These are phyloP conservation scores for Arthrobotrys sphaeroides DNA, from an alignment of 2,329 filamentous ascomycete species.

Conservation along the genomic window DNA sequence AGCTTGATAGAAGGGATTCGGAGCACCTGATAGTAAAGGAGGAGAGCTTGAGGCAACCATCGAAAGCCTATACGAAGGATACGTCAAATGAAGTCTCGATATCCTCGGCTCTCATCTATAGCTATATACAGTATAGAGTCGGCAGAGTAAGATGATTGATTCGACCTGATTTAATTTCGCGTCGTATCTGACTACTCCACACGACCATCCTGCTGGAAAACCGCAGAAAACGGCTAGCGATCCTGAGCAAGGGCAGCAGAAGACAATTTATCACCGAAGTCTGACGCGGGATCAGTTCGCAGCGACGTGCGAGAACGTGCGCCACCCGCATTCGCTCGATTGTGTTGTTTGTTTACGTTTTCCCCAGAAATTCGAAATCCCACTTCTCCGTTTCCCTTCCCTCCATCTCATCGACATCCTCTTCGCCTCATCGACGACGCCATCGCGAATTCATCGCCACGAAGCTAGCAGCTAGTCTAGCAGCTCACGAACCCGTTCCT, in stretches of 20 bases:
- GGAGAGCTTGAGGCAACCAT: no score
- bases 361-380: slow-evolving; percentile 9
- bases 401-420: slow-evolving; percentile 13
- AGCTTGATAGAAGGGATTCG: no score
- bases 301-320: background rate
- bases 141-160: no score
- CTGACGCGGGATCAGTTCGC: background rate
- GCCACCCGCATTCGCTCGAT: background rate
- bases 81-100: no score
- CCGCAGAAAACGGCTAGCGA: background rate
- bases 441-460: background rate
- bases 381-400: background rate
- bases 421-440: background rate
- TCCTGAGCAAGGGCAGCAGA: background rate
- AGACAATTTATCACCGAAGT: background rate
- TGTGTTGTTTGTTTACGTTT: slow-evolving; percentile 23
- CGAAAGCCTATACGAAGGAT: no score
- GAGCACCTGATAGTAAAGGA: no score
- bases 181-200: no score
- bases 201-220: no score
- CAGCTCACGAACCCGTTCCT: background rate
- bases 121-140: no score
- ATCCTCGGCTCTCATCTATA: no score
- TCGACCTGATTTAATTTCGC: no score
- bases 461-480: background rate